These are phyloP conservation scores for Apiotrichum sp. DNA, from an alignment of 1,284 basidiomycete genomes.

Conservation along the genomic window DNA sequence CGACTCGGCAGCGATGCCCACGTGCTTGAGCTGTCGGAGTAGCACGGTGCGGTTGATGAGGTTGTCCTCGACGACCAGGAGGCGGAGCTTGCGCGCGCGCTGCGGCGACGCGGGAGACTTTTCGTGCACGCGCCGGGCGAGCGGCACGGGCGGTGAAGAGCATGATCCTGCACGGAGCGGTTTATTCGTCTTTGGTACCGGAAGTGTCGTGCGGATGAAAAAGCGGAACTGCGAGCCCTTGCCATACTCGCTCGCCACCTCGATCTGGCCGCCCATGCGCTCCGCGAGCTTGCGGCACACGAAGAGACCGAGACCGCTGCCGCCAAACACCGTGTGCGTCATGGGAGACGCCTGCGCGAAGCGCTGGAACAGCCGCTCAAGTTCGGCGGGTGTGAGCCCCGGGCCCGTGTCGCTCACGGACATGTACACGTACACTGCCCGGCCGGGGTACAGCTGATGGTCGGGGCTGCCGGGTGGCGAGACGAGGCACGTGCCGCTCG, in stretches of 20 bases:
- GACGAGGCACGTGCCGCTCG: constrained; percentile 13
- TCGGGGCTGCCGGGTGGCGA: constrained; percentile 1
- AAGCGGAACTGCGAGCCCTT: constrained; percentile 47
- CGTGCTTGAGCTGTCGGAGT: constrained; percentile 14
- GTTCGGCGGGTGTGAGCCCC: constrained; percentile 22
- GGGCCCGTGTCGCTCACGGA: constrained; percentile 27
- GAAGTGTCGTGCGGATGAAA: constrained; percentile 22
- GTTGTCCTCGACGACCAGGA: constrained; percentile 40
- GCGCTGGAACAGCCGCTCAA: constrained; percentile 24
- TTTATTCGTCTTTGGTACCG: background rate
- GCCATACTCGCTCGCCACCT: constrained; percentile 21
- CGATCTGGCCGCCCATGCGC: constrained; percentile 28
- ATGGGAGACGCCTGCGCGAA: constrained; percentile 27
- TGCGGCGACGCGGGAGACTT: background rate
- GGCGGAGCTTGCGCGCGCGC: background rate
- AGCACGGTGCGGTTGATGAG: constrained; percentile 37
- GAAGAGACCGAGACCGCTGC: constrained; percentile 29
- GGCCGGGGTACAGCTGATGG: constrained; percentile 3
- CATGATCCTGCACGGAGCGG: background rate
- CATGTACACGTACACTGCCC: constrained; percentile 17
- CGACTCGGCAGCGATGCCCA: constrained; percentile 14
- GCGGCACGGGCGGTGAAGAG: background rate
- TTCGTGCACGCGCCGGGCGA: no score
- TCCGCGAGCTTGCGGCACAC: constrained; percentile 27
- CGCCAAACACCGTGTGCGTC: constrained; percentile 30